Base-by-base conservation (phyloP, 1,139 yeast species). In the Yamadazyma jaroonii region DNA sequence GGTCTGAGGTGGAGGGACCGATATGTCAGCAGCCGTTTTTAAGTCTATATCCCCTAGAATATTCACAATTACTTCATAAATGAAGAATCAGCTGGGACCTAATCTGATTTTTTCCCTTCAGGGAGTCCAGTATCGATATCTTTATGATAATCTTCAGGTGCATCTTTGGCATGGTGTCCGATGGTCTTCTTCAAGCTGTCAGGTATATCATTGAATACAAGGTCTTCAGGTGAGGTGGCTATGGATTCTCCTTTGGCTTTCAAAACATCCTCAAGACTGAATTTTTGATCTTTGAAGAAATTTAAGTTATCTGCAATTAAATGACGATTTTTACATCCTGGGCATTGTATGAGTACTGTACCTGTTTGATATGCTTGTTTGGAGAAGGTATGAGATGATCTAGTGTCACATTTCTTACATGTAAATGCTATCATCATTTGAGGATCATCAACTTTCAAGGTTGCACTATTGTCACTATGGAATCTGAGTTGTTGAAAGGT, bases 311-410 rank as follows among this genome's bases (percentile, higher is more conserved):
- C 98, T 1, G 97, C 96, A 37, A 92, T 90, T 53, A 92, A 67
- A 55, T 92, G 98, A 46, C 97, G 77, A 54, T 77, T 80, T 49
- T 84, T 77, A 61, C 98, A 90, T 9, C 89, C 85, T 0, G 97
- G 97, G 55, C 97, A 92, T 54, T 88, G 90, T 26, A 92, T 84
- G 39, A 88, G 65, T 3, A 92, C 96, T 0, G 96, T 82, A 1
- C 98, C 98, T 21, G 73, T 70, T 17, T 82, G 77, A 56, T 92
- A 92, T 0, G 97, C 90, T 59, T 92, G 97, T 49, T 89, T 90
- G 12, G 96, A 85, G 53, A 92, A 82, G 3, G 82, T 74, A 56
- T 92, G 97, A 3, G 90, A 79, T 0, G 96, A 87, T 40, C 97
- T 67, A 6, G 86, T 78, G 37, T 79, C 74, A 62, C 98, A 92